phyloP scores from a whole-genome alignment of 2,329 filamentous ascomycete genomes.

The Monosporascus ibericus region DNA sequence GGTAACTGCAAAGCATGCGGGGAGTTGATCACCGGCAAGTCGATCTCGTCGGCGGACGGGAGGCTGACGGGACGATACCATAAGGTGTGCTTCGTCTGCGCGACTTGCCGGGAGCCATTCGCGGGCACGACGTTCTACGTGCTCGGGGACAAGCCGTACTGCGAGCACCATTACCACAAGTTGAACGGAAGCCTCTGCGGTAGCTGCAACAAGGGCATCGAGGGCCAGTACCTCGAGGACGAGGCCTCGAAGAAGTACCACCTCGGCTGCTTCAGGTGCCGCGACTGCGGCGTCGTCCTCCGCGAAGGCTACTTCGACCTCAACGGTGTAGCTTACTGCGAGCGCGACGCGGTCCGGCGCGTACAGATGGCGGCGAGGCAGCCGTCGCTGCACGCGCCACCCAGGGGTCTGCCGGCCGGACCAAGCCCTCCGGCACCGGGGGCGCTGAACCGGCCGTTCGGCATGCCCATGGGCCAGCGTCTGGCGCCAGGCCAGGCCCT shows the following conservation, averaged over 20 bases:
- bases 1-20: conserved; percentile 81
- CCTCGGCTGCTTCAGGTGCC: conserved; percentile 77
- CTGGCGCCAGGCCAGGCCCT: conserved; percentile 30
- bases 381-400: conserved; percentile 12
- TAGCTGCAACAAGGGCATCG: conserved; percentile 76
- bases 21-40: conserved; percentile 77
- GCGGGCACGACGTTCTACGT: conserved; percentile 90
- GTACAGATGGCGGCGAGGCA: conserved; percentile 28
- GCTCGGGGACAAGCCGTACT: conserved; percentile 79
- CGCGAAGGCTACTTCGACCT: conserved; percentile 89
- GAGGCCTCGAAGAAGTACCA: conserved; percentile 76
- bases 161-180: conserved; percentile 86
- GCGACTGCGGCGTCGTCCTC: conserved; percentile 67
- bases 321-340: conserved; percentile 73
- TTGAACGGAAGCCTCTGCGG: conserved; percentile 83
- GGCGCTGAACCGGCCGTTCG: conserved; percentile 26
- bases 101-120: conserved; percentile 75
- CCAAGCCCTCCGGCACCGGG: conserved; percentile 11
- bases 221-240: conserved; percentile 89
- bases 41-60: conserved; percentile 87
- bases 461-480: conserved; percentile 27
- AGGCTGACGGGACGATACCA: conserved; percentile 90
- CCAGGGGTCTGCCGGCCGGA: conserved; percentile 13
- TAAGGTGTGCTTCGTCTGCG: conserved; percentile 90
- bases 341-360: conserved; percentile 69